phyloP scores from a whole-genome alignment of 176 grass and related monocot genomes.

The Tuctoria greenei region DNA sequence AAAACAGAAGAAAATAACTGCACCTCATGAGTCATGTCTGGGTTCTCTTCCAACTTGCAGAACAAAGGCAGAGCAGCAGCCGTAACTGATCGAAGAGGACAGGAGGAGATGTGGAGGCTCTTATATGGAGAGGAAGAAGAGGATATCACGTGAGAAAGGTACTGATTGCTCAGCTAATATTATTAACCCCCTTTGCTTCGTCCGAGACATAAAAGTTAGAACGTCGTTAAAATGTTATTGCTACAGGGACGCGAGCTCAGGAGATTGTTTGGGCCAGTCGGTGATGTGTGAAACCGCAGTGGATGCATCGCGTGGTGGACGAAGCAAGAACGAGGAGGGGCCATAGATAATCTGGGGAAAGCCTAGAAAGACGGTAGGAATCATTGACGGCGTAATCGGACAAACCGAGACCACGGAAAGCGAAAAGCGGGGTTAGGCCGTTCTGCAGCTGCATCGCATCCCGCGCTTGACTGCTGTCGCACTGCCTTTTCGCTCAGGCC shows the following conservation, averaged over 20 bases:
- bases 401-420: constrained; percentile 9
- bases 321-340: not conserved
- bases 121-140: constrained; percentile 18
- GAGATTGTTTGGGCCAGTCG: not conserved
- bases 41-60: not conserved
- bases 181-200: not conserved
- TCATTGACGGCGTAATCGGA: constrained; percentile 48
- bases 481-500: no score
- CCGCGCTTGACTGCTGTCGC: not conserved
- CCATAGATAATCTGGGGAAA: constrained; percentile 4
- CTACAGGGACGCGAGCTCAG: not conserved
- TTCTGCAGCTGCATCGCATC: constrained; percentile 20
- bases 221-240: not conserved
- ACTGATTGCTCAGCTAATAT: not conserved
- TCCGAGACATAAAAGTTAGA: not conserved
- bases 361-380: constrained; percentile 49
- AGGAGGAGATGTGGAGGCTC: not conserved
- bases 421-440: not conserved
- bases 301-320: not conserved
- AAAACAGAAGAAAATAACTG: not conserved
- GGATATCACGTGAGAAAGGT: constrained; percentile 24
- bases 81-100: not conserved
- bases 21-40: constrained; percentile 46
- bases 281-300: no score
- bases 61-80: not conserved